These are phyloP conservation scores for Candida silvatica DNA, from an alignment of 805 yeast species.

Conservation along the genomic window DNA sequence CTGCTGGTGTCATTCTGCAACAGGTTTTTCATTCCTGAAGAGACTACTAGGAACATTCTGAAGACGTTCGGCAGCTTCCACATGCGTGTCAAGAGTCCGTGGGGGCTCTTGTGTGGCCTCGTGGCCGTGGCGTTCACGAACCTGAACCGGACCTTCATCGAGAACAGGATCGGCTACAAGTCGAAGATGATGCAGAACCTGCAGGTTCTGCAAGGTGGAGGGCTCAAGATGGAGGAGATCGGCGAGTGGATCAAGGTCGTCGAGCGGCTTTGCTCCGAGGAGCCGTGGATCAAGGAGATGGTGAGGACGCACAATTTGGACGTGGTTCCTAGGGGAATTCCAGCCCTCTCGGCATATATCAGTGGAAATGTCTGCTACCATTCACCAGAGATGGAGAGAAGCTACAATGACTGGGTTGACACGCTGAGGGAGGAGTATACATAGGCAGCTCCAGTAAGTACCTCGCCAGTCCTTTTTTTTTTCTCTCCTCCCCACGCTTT, in stretches of 20 bases:
- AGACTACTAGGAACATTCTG: constrained; percentile 39
- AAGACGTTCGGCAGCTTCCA: constrained; percentile 42
- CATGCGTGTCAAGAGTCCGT: constrained; percentile 49
- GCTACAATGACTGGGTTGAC: constrained; percentile 27
- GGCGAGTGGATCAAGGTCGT: constrained; percentile 45
- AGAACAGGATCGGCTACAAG: constrained; percentile 39
- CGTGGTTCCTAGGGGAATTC: constrained; percentile 12
- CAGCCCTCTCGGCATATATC: constrained; percentile 14
- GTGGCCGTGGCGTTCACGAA: constrained; percentile 49
- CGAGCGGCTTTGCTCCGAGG: constrained; percentile 43
- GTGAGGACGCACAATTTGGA: too few species aligned
- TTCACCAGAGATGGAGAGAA: constrained; percentile 23
- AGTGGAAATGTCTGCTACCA: constrained; percentile 16
- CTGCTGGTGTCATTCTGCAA: constrained; percentile 46
- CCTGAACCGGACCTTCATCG: constrained; percentile 39
- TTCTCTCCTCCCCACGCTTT: too few species aligned
- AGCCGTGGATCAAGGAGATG: constrained; percentile 51
- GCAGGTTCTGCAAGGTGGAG: constrained; percentile 45
- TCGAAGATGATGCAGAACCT: constrained; percentile 40
- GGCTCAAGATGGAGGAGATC: constrained; percentile 39
- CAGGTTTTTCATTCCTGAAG: constrained; percentile 51
- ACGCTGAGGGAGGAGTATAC: too few species aligned
- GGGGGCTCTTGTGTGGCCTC: constrained; percentile 65
- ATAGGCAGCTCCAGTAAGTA: too few species aligned
- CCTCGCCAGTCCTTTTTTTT: too few species aligned